Conservation (phyloP, 441 rosid genomes). For the Corymbia citriodora region DNA sequence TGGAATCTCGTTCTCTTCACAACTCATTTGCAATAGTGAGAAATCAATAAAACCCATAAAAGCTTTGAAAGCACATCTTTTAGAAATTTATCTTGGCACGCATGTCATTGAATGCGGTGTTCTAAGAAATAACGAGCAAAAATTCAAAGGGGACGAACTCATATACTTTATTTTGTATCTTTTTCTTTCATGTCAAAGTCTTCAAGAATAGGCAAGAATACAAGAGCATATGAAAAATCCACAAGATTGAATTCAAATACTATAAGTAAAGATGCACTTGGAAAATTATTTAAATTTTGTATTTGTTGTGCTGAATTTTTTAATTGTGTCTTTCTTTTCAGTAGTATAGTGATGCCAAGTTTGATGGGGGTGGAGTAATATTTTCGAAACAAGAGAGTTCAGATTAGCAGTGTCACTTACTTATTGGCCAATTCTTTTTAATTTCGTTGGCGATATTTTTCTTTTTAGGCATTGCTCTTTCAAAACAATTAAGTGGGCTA, state of each 20-base stretch:
- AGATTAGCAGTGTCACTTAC: no score
- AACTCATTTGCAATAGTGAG: not conserved
- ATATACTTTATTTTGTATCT: not conserved
- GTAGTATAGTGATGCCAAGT: no score
- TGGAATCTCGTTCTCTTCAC: not conserved
- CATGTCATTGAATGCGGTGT: not conserved
- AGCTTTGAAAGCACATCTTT: not conserved
- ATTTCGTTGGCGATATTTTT: no score
- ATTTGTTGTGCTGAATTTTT: no score
- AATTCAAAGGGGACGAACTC: not conserved
- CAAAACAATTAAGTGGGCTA: no score
- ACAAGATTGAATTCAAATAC: not conserved
- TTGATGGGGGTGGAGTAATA: no score
- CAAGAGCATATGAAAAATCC: not conserved
- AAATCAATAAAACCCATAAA: not conserved
- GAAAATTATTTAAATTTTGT: no score
- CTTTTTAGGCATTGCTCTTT: no score
- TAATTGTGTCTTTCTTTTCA: no score
- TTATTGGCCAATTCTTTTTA: no score
- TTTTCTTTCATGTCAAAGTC: not conserved
- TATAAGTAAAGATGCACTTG: not conserved
- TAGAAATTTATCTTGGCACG: no score
- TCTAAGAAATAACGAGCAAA: not conserved
- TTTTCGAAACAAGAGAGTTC: no score
- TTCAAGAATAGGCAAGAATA: not conserved